Evolutionary conservation across 345 rosid genomes (phyloP), one percentile per base, ranked within the genome.

Genomic region (Eutrema japonicum): DNA sequence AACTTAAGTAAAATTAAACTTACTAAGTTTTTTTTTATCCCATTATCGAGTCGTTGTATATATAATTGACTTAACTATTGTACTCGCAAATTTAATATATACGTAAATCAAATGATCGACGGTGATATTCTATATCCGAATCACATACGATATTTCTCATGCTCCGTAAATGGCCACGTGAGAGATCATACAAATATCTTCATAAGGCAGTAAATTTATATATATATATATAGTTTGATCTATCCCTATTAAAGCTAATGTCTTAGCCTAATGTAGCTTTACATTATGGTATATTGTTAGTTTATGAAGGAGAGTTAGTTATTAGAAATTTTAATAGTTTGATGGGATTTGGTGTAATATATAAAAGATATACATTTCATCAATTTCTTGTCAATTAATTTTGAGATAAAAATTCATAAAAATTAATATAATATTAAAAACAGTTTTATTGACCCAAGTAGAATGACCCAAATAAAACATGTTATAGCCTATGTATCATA

Each of bases 41-140:
- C 41, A 29, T 43, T 62, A 32, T 13, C 10, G 38, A 53, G 16
- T 29, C 36, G 14, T 27, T 10, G 56, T 41, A 41, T 43, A 41
- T n/a, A n/a, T 40, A 40, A 40, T 10, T 40, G 43, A 4, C 4
- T 40, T 37, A 37, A 40, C 43, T 40, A 0, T 9, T 40, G 12
- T 11, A 18, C 12, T 26, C 57, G 4, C 8, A 12, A 36, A 48
- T 47, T 16, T 10, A 30, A 42, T 10, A 22, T 33, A 30, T 33
- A 30, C 14, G 35, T 27, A 56, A n/a, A 57, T 56, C n/a, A 69
- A 30, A 33, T 56, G 45, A 56, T 45, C 43, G 6, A 18, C 13
- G 40, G 16, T 16, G 33, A 54, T 41, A 57, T 16, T 57, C 1
- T n/a, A 57, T 36, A 7, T 40, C n/a, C n/a, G 33, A 18, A 11